Conservation (phyloP, 805 yeast genomes). For the Saccharomycopsis sp. region DNA sequence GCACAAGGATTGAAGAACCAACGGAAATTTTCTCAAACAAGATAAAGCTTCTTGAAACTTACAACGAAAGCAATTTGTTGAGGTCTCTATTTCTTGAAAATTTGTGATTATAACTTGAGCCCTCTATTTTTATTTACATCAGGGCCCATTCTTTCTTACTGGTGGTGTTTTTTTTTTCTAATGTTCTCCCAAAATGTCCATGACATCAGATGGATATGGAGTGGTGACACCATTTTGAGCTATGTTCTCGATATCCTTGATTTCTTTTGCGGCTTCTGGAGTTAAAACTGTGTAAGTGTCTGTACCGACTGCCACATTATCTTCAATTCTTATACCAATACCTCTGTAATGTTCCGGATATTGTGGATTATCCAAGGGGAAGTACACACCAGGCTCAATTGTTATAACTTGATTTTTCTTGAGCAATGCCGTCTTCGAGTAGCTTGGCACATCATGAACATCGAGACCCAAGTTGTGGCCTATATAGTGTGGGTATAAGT, state of each 20-base stretch:
- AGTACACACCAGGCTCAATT: constrained; percentile 91
- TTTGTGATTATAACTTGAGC: neutral
- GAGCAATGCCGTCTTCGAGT: constrained; percentile 46
- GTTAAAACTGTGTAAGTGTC: constrained; percentile 53
- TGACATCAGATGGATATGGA: constrained; percentile 34
- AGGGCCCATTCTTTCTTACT: neutral
- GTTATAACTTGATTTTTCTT: constrained; percentile 76
- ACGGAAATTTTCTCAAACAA: too few relatives aligned
- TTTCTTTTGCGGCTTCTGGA: constrained; percentile 77
- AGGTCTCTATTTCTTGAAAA: neutral
- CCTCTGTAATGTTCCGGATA: constrained; percentile 80
- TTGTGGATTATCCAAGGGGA: constrained; percentile 50
- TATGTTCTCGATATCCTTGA: constrained; percentile 66
- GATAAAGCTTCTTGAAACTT: too few relatives aligned
- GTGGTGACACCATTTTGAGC: constrained; percentile 55
- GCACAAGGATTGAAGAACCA: too few relatives aligned
- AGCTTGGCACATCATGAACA: constrained; percentile 71
- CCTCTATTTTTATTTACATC: neutral
- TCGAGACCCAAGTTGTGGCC: constrained; percentile 95
- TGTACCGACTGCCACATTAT: constrained; percentile 78
- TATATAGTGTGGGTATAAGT: constrained; percentile 81
- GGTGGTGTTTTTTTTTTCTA: neutral
- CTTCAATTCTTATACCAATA: constrained; percentile 92
- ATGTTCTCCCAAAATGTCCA: constrained; percentile 22
- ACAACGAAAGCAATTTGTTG: too few relatives aligned